These are phyloP conservation scores for Coemansia sp. DNA, from an alignment of 371 early-diverging fungal species.

Conservation along the genomic window DNA sequence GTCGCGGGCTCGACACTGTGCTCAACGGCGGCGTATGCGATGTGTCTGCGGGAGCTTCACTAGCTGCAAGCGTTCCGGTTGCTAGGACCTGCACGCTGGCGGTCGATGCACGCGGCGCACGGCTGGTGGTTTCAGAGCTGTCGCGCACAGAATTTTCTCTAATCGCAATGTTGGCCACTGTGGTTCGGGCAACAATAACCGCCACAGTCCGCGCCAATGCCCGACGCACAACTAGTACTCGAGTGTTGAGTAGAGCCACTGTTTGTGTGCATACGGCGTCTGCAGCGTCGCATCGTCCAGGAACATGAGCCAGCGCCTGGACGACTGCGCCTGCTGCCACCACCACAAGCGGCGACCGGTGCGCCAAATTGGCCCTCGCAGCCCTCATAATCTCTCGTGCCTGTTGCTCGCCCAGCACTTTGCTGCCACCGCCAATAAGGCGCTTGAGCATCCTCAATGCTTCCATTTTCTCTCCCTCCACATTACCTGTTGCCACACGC, in stretches of 20 bases:
- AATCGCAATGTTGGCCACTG: slow-evolving; percentile 10
- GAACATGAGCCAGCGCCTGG: slow-evolving; percentile 26
- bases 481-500: slow-evolving; percentile 59
- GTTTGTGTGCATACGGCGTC: slow-evolving; percentile 35
- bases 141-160: neutral
- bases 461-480: slow-evolving; percentile 69
- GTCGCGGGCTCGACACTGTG: neutral
- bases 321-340: slow-evolving; percentile 52
- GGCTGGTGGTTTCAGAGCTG: neutral
- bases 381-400: slow-evolving; percentile 75
- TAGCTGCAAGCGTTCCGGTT: neutral
- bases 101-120: neutral
- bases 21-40: neutral
- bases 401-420: slow-evolving; percentile 69
- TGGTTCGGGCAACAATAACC: slow-evolving; percentile 1
- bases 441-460: slow-evolving; percentile 66
- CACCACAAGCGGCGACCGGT: slow-evolving; percentile 75
- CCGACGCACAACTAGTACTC: slow-evolving; percentile 41
- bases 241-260: slow-evolving; percentile 29
- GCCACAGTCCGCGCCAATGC: slow-evolving; percentile 41
- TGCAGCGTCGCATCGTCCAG: neutral
- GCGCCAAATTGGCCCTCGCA: slow-evolving; percentile 65
- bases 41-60: neutral
- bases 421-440: slow-evolving; percentile 68
- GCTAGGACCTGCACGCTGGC: neutral